phyloP scores from a whole-genome alignment of 78 protist genomes.

The Speleostelium caveatum region DNA sequence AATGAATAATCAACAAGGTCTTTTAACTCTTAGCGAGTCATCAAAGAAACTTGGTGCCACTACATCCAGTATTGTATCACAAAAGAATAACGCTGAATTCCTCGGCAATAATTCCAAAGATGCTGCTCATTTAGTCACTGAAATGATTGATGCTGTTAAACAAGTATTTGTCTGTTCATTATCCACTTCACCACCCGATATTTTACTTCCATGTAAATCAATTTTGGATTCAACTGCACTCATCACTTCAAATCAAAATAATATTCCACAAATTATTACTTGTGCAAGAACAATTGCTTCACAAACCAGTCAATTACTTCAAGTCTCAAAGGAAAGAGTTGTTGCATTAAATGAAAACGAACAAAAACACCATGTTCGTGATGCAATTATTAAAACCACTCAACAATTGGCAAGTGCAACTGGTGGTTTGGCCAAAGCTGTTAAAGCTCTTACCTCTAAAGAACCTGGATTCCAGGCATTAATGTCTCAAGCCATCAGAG shows the following conservation, averaged over 20 bases:
- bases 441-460: slow-evolving; percentile 61
- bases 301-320: slow-evolving; percentile 32
- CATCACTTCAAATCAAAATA: slow-evolving; percentile 13
- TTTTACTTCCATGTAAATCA: slow-evolving; percentile 30
- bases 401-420: slow-evolving; percentile 73
- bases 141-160: slow-evolving; percentile 37
- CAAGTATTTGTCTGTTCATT: slow-evolving; percentile 16
- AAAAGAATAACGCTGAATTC: slow-evolving; percentile 13
- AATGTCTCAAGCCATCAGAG: slow-evolving; percentile 24
- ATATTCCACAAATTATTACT: slow-evolving; percentile 10
- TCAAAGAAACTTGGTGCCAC: slow-evolving; percentile 64
- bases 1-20: slow-evolving; percentile 55
- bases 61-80: slow-evolving; percentile 39
- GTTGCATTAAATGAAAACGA: slow-evolving; percentile 33
- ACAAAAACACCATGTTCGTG: slow-evolving; percentile 14
- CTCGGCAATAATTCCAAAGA: slow-evolving; percentile 30
- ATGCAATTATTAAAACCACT: slow-evolving; percentile 47
- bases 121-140: slow-evolving; percentile 38
- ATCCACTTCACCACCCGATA: slow-evolving; percentile 74
- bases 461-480: slow-evolving; percentile 29
- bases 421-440: slow-evolving; percentile 58
- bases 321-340: slow-evolving; percentile 26
- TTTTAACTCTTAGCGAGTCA: slow-evolving; percentile 18
- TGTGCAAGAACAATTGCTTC: slow-evolving; percentile 73
- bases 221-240: slow-evolving; percentile 32